Evolutionary conservation across 2,329 filamentous ascomycete genomes (phyloP).

Genomic region (Pseudogymnoascus sp.): DNA sequence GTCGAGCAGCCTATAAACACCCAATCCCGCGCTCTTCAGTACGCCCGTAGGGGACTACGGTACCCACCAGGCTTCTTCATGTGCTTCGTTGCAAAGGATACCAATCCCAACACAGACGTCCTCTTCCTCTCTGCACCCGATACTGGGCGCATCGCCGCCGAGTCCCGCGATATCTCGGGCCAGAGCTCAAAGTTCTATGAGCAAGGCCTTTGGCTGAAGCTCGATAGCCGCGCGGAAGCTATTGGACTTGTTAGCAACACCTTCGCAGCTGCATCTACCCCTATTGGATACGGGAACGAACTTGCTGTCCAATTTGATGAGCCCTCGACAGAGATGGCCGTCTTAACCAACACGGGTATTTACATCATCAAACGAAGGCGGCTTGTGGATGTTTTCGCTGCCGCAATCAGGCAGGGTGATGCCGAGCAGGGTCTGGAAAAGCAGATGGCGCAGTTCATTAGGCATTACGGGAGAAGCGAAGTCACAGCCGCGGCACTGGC

Average conservation of each 20-base stretch:
- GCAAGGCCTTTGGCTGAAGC: conserved; percentile 67
- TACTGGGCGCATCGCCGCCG: conserved; percentile 68
- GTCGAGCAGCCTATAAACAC: conserved; percentile 22
- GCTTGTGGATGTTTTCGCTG: conserved; percentile 85
- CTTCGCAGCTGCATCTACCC: conserved; percentile 58
- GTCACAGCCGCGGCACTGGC: conserved; percentile 85
- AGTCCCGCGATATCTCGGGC: conserved; percentile 29
- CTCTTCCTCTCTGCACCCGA: conserved; percentile 86
- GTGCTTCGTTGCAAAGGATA: conserved; percentile 63
- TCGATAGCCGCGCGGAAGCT: conserved; percentile 67
- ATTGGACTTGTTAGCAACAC: conserved; percentile 68
- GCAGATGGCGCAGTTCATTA: conserved; percentile 75
- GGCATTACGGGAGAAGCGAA: conserved; percentile 78
- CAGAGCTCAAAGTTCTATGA: conserved; percentile 52
- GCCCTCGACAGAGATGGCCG: conserved; percentile 70
- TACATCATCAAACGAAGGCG: conserved; percentile 76
- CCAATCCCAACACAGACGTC: conserved; percentile 49
- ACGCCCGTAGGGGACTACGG: conserved; percentile 44
- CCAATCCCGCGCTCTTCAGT: conserved; percentile 40
- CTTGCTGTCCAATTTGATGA: conserved; percentile 92
- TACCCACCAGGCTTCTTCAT: conserved; percentile 89
- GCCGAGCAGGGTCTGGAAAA: conserved; percentile 74
- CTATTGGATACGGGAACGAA: conserved; percentile 85
- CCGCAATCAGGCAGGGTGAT: conserved; percentile 62
- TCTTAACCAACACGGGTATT: conserved; percentile 85